These are phyloP conservation scores for Rhizoclosmatium sp. DNA, from an alignment of 192 early-diverging fungal species.

Conservation along the genomic window DNA sequence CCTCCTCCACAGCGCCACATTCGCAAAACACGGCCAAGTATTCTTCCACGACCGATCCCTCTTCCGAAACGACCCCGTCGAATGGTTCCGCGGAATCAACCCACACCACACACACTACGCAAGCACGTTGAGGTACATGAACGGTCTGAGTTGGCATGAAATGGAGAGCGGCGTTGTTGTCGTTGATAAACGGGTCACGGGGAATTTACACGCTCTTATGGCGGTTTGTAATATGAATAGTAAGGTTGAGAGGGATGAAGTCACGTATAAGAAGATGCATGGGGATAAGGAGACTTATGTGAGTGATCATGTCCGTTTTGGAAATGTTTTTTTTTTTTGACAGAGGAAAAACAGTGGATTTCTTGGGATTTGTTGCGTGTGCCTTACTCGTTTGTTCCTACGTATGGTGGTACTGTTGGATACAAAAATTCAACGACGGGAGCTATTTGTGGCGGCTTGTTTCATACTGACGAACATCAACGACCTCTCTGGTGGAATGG, in stretches of 20 bases:
- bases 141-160: conserved; percentile 56
- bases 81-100: conserved; percentile 62
- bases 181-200: conserved; percentile 61
- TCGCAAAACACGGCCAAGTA: conserved; percentile 55
- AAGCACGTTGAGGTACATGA: conserved; percentile 53
- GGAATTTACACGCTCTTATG: conserved; percentile 59
- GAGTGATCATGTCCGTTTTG: not conserved
- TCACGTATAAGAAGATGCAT: conserved; percentile 7
- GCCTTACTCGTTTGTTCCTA: conserved; percentile 63
- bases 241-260: conserved; percentile 27
- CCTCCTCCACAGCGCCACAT: conserved; percentile 50
- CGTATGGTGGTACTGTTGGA: conserved; percentile 65
- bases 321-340: not conserved
- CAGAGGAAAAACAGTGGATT: conserved; percentile 44
- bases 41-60: conserved; percentile 66
- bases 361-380: conserved; percentile 68
- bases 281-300: conserved; percentile 68
- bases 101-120: conserved; percentile 59
- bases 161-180: conserved; percentile 73
- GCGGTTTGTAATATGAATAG: conserved; percentile 65
- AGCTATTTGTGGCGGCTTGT: conserved; percentile 42
- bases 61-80: conserved; percentile 28
- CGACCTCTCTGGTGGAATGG: conserved; percentile 51
- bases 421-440: conserved; percentile 40
- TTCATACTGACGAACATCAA: conserved; percentile 38